A percentile compares a stretch with the other conserved stretches of the same genome.
Evolutionary conservation across 352 stramenopile species (phyloP).

Genomic region (Phytophthora hibernalis): DNA sequence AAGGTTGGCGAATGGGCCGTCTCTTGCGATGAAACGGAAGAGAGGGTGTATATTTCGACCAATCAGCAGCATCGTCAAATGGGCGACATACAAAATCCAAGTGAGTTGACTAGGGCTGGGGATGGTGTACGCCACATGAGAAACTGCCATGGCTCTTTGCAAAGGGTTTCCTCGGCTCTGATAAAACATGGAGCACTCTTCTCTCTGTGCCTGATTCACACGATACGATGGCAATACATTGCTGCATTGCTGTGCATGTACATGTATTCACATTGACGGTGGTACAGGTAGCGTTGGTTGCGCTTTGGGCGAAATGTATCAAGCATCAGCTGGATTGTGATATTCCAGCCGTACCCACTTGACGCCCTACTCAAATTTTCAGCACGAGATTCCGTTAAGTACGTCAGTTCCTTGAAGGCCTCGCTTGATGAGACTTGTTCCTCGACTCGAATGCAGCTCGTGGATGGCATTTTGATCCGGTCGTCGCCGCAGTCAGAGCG

Average conservation of each 20-base stretch:
- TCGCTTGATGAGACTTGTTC: too few relatives aligned
- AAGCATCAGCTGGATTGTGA: conserved; percentile 18
- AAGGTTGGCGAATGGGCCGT: conserved; percentile 16
- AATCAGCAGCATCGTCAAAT: too few relatives aligned
- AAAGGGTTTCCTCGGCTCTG: neutral
- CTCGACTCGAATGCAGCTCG: too few relatives aligned
- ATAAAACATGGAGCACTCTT: neutral
- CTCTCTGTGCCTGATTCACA: too few relatives aligned
- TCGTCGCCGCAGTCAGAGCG: too few relatives aligned
- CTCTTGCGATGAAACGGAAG: conserved; percentile 34
- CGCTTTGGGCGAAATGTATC: conserved; percentile 17
- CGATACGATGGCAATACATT: neutral
- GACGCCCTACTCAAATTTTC: conserved; percentile 1
- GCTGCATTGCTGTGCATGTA: too few relatives aligned
- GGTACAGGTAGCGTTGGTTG: conserved; percentile 15
- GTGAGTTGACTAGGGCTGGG: conserved; percentile 9
- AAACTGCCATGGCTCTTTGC: neutral
- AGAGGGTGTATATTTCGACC: conserved; percentile 9
- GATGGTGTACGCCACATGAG: conserved; percentile 11
- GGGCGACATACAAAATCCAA: neutral
- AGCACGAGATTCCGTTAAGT: conserved; percentile 1
- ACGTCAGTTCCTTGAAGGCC: neutral
- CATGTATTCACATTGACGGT: too few relatives aligned
- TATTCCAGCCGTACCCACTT: conserved; percentile 9
- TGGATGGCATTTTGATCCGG: too few relatives aligned